These are phyloP conservation scores for Cladobotryum mycophilum DNA, from an alignment of 2,329 filamentous ascomycete genomes.

Conservation along the genomic window DNA sequence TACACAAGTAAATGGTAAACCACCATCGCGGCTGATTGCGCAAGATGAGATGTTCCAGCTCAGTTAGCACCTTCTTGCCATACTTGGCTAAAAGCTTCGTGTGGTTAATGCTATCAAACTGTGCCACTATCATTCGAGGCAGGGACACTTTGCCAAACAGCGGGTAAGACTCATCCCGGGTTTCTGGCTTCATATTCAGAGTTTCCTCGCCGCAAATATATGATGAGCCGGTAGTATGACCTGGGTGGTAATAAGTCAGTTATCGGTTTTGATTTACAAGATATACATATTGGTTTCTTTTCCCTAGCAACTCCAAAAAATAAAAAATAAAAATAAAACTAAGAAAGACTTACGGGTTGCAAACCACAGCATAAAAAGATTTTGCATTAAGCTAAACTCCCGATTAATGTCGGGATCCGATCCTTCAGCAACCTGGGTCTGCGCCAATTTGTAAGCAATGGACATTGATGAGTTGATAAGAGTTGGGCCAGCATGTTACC, in stretches of 20 bases:
- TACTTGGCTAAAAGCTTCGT: slow-evolving; percentile 30
- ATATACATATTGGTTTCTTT: background rate
- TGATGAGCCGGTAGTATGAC: slow-evolving; percentile 39
- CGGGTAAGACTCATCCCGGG: slow-evolving; percentile 30
- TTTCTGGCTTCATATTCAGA: slow-evolving; percentile 33
- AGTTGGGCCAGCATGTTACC: slow-evolving; percentile 14
- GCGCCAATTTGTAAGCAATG: background rate
- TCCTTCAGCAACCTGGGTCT: background rate
- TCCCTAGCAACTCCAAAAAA: background rate
- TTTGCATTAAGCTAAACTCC: slow-evolving; percentile 32
- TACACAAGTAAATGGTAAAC: slow-evolving; percentile 31
- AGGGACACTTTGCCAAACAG: slow-evolving; percentile 32
- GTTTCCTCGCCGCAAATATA: slow-evolving; percentile 35
- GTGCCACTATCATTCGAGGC: slow-evolving; percentile 40
- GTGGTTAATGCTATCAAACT: slow-evolving; percentile 38
- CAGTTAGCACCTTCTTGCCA: slow-evolving; percentile 26
- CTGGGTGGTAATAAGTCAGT: slow-evolving; percentile 20
- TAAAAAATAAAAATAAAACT: background rate
- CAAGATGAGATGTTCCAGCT: slow-evolving; percentile 30
- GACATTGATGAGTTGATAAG: background rate
- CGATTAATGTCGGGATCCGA: slow-evolving; percentile 12
- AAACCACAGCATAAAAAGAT: slow-evolving; percentile 41
- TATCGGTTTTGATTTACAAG: background rate
- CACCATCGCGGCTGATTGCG: slow-evolving; percentile 25
- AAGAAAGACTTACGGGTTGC: slow-evolving; percentile 35